Percentiles rank a stretch among this genome's conserved stretches.
Evolutionary conservation across 1,284 basidiomycete species (phyloP).

Genomic region (Boletus subluridellus): DNA sequence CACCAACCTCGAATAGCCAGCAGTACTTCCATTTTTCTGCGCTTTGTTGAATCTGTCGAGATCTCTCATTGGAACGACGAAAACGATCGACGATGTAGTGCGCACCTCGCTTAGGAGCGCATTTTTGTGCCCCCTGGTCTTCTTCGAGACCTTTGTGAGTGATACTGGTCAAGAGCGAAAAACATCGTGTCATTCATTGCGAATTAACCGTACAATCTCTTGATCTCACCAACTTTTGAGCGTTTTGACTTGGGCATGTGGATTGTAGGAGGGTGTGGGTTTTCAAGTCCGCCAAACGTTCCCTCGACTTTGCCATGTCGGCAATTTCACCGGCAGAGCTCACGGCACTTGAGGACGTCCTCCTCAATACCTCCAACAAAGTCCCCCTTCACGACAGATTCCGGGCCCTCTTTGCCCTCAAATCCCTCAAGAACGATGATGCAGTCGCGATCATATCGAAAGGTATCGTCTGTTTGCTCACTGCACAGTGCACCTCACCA

Average conservation of each 20-base stretch:
- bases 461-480: constrained; percentile 46
- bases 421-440: constrained; percentile 76
- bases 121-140: constrained; percentile 82
- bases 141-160: constrained; percentile 75
- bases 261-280: constrained; percentile 8
- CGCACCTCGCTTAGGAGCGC: constrained; percentile 79
- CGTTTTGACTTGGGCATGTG: constrained; percentile 87
- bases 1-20: constrained; percentile 92
- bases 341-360: constrained; percentile 57
- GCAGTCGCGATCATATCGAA: constrained; percentile 85
- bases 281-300: constrained; percentile 36
- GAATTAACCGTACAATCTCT: background rate
- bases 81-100: constrained; percentile 10
- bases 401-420: constrained; percentile 90
- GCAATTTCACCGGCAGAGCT: constrained; percentile 43
- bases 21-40: constrained; percentile 89
- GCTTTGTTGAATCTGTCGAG: constrained; percentile 68
- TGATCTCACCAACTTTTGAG: constrained; percentile 68
- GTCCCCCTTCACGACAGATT: constrained; percentile 88
- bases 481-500: background rate
- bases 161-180: constrained; percentile 49
- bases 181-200: constrained; percentile 14
- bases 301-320: constrained; percentile 26
- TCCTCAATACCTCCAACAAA: constrained; percentile 74
- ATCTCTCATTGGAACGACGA: constrained; percentile 2